A percentile compares a stretch with the other conserved stretches of the same genome.
These are phyloP conservation scores for Pezicula rhizophila DNA, from an alignment of 2,329 filamentous ascomycete species.

Conservation along the genomic window DNA sequence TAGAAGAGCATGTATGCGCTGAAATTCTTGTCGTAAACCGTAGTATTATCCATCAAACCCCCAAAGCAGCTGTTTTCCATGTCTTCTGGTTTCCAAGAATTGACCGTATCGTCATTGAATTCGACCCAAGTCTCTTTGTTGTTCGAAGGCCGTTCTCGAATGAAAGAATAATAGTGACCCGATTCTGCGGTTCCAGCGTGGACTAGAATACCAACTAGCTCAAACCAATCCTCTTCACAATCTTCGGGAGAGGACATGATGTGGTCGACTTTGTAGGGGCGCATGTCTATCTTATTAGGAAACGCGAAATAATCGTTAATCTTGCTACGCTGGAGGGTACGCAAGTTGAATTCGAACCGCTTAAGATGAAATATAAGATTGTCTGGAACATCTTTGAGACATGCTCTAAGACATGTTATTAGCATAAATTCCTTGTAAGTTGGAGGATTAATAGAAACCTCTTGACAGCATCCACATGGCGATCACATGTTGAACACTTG, in stretches of 20 bases:
- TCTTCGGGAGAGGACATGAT: slow-evolving; percentile 57
- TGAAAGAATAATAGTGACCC: slow-evolving; percentile 96
- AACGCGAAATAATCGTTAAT: slow-evolving; percentile 96
- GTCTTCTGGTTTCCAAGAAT: slow-evolving; percentile 63
- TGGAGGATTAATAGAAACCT: slow-evolving; percentile 40
- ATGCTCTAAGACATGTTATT: slow-evolving; percentile 51
- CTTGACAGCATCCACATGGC: slow-evolving; percentile 89
- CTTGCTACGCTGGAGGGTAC: slow-evolving; percentile 75
- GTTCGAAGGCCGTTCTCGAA: slow-evolving; percentile 66
- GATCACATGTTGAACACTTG: slow-evolving; percentile 85
- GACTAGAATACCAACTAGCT: slow-evolving; percentile 90
- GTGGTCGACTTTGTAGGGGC: slow-evolving; percentile 81
- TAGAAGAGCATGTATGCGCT: slow-evolving; percentile 99
- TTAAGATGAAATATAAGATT: slow-evolving; percentile 95
- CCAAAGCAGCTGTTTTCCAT: slow-evolving; percentile 78
- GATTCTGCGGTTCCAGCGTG: slow-evolving; percentile 90
- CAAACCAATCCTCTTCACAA: slow-evolving; percentile 68
- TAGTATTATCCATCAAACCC: slow-evolving; percentile 51
- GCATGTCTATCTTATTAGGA: slow-evolving; percentile 76
- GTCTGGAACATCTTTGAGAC: slow-evolving; percentile 86
- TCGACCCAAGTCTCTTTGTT: slow-evolving; percentile 66
- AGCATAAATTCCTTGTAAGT: slow-evolving; percentile 11
- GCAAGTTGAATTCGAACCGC: slow-evolving; percentile 75
- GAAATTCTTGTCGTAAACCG: slow-evolving; percentile 62
- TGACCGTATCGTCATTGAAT: slow-evolving; percentile 88